Conservation (phyloP, 176 grass and related monocot genomes). For the Carex parvula region DNA sequence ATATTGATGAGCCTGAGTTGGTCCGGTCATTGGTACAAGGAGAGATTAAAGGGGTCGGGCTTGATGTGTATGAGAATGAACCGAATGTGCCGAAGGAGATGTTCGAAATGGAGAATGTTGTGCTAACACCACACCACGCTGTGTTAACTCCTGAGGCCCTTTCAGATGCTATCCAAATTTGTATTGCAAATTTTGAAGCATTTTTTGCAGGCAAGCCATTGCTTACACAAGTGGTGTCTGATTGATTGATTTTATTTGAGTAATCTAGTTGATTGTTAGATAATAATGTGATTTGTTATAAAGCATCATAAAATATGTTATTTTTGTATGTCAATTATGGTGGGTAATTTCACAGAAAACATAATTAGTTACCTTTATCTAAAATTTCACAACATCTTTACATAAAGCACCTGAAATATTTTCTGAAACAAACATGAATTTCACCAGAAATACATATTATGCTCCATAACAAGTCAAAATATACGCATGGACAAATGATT, state of each 20-base stretch:
- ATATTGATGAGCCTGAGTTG: conserved; percentile 36
- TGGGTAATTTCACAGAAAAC: neutral
- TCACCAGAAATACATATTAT: neutral
- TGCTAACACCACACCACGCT: conserved; percentile 33
- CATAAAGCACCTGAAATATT: neutral
- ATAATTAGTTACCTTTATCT: neutral
- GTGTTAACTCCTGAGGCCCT: conserved; percentile 16
- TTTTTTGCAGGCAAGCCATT: conserved; percentile 42
- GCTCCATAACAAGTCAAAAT: too few relatives aligned
- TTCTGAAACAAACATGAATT: neutral
- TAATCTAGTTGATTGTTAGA: neutral
- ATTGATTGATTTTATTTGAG: neutral
- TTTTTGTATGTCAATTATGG: neutral
- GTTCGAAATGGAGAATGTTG: conserved; percentile 48
- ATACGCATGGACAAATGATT: too few relatives aligned
- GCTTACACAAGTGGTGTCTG: conserved; percentile 12
- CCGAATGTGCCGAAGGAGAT: conserved; percentile 34
- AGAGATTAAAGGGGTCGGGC: conserved; percentile 34
- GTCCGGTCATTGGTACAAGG: conserved; percentile 23
- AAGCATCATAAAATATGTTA: neutral
- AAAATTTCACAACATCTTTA: conserved; percentile 17
- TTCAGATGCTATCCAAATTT: neutral
- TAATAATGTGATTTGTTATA: neutral
- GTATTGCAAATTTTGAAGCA: conserved; percentile 40
- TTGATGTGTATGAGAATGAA: conserved; percentile 58